phyloP scores from a whole-genome alignment of 345 rosid genomes.

The Tarenaya hassleriana region DNA sequence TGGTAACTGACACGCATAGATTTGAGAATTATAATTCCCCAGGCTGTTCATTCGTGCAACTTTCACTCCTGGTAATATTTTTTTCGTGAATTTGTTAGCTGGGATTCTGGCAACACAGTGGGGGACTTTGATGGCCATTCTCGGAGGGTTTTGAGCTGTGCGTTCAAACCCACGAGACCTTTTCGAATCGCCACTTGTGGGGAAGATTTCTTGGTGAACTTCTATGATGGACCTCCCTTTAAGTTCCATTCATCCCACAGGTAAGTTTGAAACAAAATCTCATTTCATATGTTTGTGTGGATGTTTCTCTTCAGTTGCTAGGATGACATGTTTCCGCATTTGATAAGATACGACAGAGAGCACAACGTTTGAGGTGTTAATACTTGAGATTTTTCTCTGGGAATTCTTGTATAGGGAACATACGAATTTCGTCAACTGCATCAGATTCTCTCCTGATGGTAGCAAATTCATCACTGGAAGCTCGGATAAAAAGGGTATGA shows the following conservation, averaged over 20 bases:
- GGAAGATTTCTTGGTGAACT: conserved; percentile 88
- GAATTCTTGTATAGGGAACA: conserved; percentile 49
- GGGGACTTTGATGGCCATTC: conserved; percentile 99
- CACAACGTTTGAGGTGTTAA: conserved; percentile 5
- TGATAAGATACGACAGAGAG: neutral
- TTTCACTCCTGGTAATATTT: neutral
- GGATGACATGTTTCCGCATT: neutral
- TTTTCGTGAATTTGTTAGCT: conserved; percentile 37
- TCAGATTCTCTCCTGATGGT: conserved; percentile 91
- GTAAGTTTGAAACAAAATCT: conserved; percentile 24
- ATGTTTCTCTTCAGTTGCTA: conserved; percentile 1
- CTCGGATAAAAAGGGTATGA: conserved; percentile 79
- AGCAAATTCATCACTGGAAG: conserved; percentile 79
- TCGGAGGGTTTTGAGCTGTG: conserved; percentile 76
- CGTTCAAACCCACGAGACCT: conserved; percentile 87
- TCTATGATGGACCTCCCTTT: conserved; percentile 93
- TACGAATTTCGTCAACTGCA: conserved; percentile 87
- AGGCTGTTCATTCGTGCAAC: too few species aligned
- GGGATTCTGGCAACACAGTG: conserved; percentile 92
- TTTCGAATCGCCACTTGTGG: conserved; percentile 87
- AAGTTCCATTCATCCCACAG: conserved; percentile 88
- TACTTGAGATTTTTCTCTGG: conserved; percentile 8
- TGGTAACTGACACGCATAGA: too few species aligned
- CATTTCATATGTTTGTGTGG: neutral
- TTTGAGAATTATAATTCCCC: too few species aligned